Base-by-base conservation (phyloP, 1,284 basidiomycete genomes). In the Ustilago hordei region DNA sequence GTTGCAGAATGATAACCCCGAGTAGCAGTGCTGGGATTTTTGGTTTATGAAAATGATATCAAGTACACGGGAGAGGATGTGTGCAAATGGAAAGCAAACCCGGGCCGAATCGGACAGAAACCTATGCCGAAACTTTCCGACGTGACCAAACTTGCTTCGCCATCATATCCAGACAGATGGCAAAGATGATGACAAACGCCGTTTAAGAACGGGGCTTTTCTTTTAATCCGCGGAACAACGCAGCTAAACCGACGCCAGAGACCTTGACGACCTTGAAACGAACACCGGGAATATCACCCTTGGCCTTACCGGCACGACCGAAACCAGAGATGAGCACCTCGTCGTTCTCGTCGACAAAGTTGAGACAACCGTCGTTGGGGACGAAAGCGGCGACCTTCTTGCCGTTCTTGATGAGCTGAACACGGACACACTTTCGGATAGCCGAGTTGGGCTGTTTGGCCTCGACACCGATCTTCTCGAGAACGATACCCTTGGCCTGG, bases 261-360 rank as follows among this genome's bases (percentile, higher is more conserved):
- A 98, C 96, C 90, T 99, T 99, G 86, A 99, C 97, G 84, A 98
- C 92, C 90, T 99, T 99, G 93, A 98, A 99, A 82, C 97, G 94
- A 81, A 99, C 94, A 89, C 89, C 89, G 78, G 89, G 89, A 79
- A 90, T 89, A 92, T 96, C 94, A 92, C 95, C 95, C 91, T 95
- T 95, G 78, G 95, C 97, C 90, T 99, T 99, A 84, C 97, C 97
- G 86, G 95, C 92, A 88, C 96, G 94, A 92, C 97, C 97, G 91
- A 99, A 99, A 89, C 97, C 97, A 80, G 95, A 97, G 88, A 99
- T 98, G 86, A 98, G 93, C 78, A 99, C 95, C 89, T 98, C 95
- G 89, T 98, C 96, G 91, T 98, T 98, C 91, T 98, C 96, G 68
- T 84, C 83, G 62, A 85, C 81, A 87, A 96, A 97, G 92, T 98